Evolutionary conservation across 2,329 filamentous ascomycete genomes (phyloP), one percentile per base, ranked within the genome.

Genomic region (Aspergillus pseudoviridinutans): DNA sequence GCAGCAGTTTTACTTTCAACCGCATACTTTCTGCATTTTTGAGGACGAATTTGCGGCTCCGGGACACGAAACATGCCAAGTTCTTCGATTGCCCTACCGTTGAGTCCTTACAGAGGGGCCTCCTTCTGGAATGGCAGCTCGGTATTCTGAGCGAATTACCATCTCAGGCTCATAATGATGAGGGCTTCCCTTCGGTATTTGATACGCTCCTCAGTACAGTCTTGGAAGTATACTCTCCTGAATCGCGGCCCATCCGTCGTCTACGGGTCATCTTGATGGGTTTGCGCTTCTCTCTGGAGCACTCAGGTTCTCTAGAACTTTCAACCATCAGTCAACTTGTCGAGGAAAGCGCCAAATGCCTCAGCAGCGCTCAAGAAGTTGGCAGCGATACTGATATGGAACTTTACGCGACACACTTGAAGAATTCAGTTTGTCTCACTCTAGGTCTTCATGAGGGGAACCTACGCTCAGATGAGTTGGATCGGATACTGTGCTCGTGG

Each of bases 81-180:
- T 52, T 72, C 27, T 76, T 73, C 53, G 74, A 77, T 29, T 68
- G 73, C 42, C 58, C 62, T 12, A 50, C 60, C 3, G 59, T 76
- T 25, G 57, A 63, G 3, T n/a, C 59, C 3, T 57, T 66, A 22
- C 55, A 67, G 51, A 64, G 73, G 56, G 72, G 68, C 4, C 59
- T 69, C 24, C 58, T 74, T 28, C 59, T 75, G 25, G 73, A 78
- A 59, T 76, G 72, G 69, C 74, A 78, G 56, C 59, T 74, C 60
- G 60, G 66, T 3, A 63, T 76, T 14, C 58, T 77, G 20, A 64
- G 68, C 24, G 74, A 76, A 10, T 53, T 70, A 14, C 61, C 71
- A 35, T 38, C 58, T 17, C 63, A 67, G 32, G 63, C 65, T 22
- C 58, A 66, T 10, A 69, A 60, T 25, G 68, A 71, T 50, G 67